Evolutionary conservation across 768 basidiomycete species (phyloP), one percentile per base, ranked within the genome.

Genomic region (Agaricus sinodeliciosus): DNA sequence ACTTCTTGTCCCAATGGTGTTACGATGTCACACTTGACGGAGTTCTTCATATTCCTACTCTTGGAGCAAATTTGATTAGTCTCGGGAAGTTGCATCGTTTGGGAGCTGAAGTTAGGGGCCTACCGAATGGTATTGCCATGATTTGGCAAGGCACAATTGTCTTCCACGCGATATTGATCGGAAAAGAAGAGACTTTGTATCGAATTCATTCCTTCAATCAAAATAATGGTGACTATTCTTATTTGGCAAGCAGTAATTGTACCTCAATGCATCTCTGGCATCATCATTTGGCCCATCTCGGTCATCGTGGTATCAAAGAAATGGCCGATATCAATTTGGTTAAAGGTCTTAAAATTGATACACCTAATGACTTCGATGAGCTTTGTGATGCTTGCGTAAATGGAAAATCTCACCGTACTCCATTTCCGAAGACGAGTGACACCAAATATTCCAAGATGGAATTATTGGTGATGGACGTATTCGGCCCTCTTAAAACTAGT

Each of bases 401-500:
- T 27, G 60, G 64, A 13, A 67, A 65, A 49, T 58, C 61, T 25
- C 61, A 62, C 42, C 41, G 60, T 1, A 19, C 53, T 9, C 62
- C n/a, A n/a, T n/a, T 60, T 6, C 59, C 67, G 41, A 58, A 62
- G 25, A 39, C 51, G 15, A 57, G 63, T 55, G 48, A 40, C 44
- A 59, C 59, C 7, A 51, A 28, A n/a, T 62, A 64, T 51, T 53
- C 50, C 3, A 34, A 37, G 15, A 44, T 58, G 48, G 57, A 55
- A 22, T 34, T 55, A 2, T 11, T 58, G n/a, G 54, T 49, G 12
- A 41, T 59, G 27, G 69, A 71, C 44, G 26, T 70, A 2, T 54
- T 64, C 9, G 68, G 69, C n/a, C 69, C 67, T 8, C 44, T 68
- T 3, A 54, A 62, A 9, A 49, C 56, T 8, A 31, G 49, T 5